Percentiles rank a stretch among this genome's conserved stretches.
Evolutionary conservation across 2,329 filamentous ascomycete species (phyloP).

Genomic region (Trichoderma gracile): DNA sequence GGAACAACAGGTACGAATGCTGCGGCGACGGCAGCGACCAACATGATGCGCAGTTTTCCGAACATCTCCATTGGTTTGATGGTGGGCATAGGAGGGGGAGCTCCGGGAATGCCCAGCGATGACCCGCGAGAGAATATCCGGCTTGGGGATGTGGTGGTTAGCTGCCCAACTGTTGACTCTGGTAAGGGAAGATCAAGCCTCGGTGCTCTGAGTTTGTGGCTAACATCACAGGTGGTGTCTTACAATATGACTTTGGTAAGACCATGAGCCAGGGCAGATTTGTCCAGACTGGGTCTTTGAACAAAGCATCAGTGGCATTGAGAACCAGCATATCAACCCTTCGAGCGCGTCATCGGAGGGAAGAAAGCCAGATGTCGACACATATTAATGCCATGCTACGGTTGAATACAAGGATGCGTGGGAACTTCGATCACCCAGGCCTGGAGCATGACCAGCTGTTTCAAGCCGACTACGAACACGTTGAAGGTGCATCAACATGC

Average conservation of each 20-base stretch:
- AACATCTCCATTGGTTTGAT: neutral
- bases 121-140: neutral
- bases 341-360: neutral
- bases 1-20: constrained; percentile 8
- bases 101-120: neutral
- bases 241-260: neutral
- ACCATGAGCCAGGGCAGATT: neutral
- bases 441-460: neutral
- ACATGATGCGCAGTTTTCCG: neutral
- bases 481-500: neutral
- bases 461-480: neutral
- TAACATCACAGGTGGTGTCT: neutral
- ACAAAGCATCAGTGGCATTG: neutral
- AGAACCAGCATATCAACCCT: neutral
- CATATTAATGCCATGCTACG: neutral
- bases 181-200: neutral
- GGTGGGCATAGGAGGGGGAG: constrained; percentile 3
- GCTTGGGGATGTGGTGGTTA: neutral
- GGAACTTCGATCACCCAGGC: neutral
- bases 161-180: neutral
- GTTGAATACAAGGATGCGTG: neutral
- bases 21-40: neutral
- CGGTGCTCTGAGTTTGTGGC: neutral
- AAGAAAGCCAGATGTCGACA: neutral
- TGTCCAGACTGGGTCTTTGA: neutral